These are phyloP conservation scores for Ambispora gerdemannii DNA, from an alignment of 192 early-diverging fungal genomes.

Conservation along the genomic window DNA sequence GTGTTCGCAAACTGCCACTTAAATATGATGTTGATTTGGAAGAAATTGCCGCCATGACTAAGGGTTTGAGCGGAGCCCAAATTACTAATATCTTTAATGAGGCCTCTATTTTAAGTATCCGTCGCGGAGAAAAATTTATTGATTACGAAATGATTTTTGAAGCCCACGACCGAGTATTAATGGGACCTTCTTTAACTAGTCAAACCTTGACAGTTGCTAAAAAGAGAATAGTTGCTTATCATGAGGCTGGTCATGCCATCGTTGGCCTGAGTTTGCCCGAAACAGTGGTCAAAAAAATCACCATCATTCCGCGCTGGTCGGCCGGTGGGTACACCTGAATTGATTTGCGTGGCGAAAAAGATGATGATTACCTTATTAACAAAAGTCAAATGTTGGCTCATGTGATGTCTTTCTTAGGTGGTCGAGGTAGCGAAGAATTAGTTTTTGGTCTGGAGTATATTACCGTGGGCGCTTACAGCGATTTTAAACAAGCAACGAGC, in stretches of 20 bases:
- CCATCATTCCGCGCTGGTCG: not conserved
- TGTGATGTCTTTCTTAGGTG: slow-evolving; percentile 13
- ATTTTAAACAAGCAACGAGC: slow-evolving; percentile 3
- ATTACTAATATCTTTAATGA: slow-evolving; percentile 81
- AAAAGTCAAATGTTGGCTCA: slow-evolving; percentile 12
- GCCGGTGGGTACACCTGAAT: slow-evolving; percentile 12
- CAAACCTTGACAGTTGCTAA: slow-evolving; percentile 57
- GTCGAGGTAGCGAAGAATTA: slow-evolving; percentile 15
- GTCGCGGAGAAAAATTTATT: slow-evolving; percentile 76
- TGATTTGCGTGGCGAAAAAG: not conserved
- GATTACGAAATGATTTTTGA: slow-evolving; percentile 82
- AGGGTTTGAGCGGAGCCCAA: slow-evolving; percentile 83
- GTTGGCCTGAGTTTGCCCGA: slow-evolving; percentile 41
- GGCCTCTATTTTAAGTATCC: slow-evolving; percentile 71
- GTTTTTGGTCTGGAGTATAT: slow-evolving; percentile 13
- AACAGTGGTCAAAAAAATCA: slow-evolving; percentile 21
- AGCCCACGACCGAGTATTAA: slow-evolving; percentile 57
- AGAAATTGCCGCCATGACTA: slow-evolving; percentile 65
- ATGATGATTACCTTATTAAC: slow-evolving; percentile 1
- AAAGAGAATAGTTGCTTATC: slow-evolving; percentile 75
- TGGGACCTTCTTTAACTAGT: slow-evolving; percentile 51
- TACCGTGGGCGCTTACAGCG: not conserved
- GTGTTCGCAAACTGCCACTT: slow-evolving; percentile 48
- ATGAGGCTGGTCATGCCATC: slow-evolving; percentile 84
- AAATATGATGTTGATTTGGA: slow-evolving; percentile 46